Evolutionary conservation across 2,329 filamentous ascomycete genomes (phyloP), one percentile per base, ranked within the genome.

Genomic region (Xylaria sp.): DNA sequence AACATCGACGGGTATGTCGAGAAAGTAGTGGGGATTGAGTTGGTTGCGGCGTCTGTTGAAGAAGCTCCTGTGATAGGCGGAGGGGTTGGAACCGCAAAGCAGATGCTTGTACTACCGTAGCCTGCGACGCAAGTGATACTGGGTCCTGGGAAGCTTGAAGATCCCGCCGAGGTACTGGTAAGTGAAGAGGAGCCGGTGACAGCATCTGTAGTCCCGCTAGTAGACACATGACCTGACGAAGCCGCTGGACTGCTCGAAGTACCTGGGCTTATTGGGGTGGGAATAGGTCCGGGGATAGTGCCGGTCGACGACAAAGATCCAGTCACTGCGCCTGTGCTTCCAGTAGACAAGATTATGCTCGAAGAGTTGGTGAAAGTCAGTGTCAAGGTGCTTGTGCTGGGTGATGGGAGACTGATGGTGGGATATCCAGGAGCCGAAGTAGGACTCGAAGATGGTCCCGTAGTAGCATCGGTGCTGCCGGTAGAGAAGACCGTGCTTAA

Each of bases 381-480:
- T 15, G 37, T 74, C n/a, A 58, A n/a, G 51, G 65, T 64, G 56
- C 64, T 70, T 28, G 64, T 70, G 55, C 63, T 68, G 4, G 50
- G 58, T 9, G 48, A 58, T 51, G 61, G 54, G 25, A 34, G 39
- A n/a, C 28, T 46, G 7, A 57, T 70, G 7, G 62, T 70, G 18
- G 70, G 52, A 51, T 70, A 70, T 50, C 28, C 62, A 39, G 58
- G 39, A 10, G 10, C 4, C 3, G 37, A 70, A 15, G 51, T 55
- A 34, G 32, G 8, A 4, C 32, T 46, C 6, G 70, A 66, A 1
- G 66, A 70, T 1, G 63, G 46, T 7, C 59, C 65, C 13, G 69
- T 70, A 20, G 61, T 58, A 18, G 67, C 67, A 55, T 55, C 66
- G 13, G 70, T 69, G 39, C 70, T 73, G n/a, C 65, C 66, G n/a